phyloP scores from a whole-genome alignment of 176 grass and related monocot species.

The Dactylis glomerata region DNA sequence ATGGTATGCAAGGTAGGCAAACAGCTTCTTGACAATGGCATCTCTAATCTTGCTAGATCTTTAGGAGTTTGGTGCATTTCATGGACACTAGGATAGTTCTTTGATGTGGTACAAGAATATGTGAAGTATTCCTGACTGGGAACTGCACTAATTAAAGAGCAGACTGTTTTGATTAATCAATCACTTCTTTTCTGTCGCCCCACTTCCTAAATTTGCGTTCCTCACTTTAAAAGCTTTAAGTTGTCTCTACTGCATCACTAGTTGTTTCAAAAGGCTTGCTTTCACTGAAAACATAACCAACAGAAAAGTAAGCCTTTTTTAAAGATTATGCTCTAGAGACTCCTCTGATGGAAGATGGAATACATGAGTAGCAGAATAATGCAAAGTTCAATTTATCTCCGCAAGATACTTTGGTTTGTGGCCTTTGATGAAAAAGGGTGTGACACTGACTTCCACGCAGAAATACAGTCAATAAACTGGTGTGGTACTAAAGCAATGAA shows the following conservation, averaged over 20 bases:
- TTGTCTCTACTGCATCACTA: background rate
- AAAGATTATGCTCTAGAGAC: background rate
- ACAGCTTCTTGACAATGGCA: background rate
- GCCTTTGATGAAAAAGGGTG: background rate
- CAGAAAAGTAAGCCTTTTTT: background rate
- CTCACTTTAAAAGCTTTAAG: background rate
- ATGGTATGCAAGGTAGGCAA: background rate
- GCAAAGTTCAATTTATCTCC: background rate
- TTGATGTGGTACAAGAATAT: background rate
- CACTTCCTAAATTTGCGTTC: background rate
- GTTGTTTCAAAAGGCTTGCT: background rate
- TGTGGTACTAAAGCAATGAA: background rate
- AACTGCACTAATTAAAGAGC: background rate
- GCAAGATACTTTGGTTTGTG: background rate
- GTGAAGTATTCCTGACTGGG: background rate
- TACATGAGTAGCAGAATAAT: background rate
- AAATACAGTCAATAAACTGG: background rate
- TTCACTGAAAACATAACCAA: conserved; percentile 4
- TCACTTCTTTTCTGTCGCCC: background rate
- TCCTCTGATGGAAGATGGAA: background rate
- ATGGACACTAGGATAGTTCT: background rate
- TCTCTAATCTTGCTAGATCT: background rate
- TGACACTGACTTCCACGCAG: background rate
- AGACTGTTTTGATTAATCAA: background rate
- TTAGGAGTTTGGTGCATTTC: background rate